Conservation (phyloP, 1,139 yeast genomes). For the Sugiyamaella grinbergsii region DNA sequence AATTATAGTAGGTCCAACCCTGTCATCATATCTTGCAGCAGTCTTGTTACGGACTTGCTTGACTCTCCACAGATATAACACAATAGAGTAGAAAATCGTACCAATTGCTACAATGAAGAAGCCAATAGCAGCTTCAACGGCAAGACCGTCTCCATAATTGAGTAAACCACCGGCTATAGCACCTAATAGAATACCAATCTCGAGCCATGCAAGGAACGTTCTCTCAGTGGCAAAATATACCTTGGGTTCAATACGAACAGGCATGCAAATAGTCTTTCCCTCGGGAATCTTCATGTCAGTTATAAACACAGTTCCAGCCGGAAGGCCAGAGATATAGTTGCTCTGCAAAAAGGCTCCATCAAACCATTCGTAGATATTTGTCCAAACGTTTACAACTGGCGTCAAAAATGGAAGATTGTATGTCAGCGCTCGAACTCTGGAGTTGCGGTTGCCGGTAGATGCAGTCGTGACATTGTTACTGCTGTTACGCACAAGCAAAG, state of each 20-base stretch:
- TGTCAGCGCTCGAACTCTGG: conserved; percentile 18
- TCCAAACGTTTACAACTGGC: conserved; percentile 23
- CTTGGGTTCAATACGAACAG: conserved; percentile 97
- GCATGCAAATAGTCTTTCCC: conserved; percentile 90
- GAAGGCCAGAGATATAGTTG: conserved; percentile 60
- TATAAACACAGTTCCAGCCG: conserved; percentile 80
- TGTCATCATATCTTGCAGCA: conserved; percentile 85
- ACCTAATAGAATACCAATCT: conserved; percentile 91
- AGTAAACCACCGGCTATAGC: conserved; percentile 92
- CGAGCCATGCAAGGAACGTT: conserved; percentile 95
- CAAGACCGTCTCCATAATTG: conserved; percentile 80
- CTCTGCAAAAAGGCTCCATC: conserved; percentile 32
- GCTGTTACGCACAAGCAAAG: conserved; percentile 31
- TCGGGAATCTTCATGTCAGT: conserved; percentile 55
- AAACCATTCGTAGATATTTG: conserved; percentile 32
- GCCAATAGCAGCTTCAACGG: conserved; percentile 85
- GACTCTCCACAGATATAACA: conserved; percentile 79
- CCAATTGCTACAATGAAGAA: conserved; percentile 79
- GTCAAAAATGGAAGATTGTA: conserved; percentile 23
- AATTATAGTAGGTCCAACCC: conserved; percentile 80
- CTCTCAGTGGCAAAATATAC: conserved; percentile 98
- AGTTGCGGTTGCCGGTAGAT: conserved; percentile 1
- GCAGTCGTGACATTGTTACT: conserved; percentile 15
- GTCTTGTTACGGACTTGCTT: conserved; percentile 77
- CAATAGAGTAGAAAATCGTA: conserved; percentile 73